Evolutionary conservation across 148 eudicot species (phyloP), one percentile per base, ranked within the genome.

Genomic region (Pouteria glomerata): DNA sequence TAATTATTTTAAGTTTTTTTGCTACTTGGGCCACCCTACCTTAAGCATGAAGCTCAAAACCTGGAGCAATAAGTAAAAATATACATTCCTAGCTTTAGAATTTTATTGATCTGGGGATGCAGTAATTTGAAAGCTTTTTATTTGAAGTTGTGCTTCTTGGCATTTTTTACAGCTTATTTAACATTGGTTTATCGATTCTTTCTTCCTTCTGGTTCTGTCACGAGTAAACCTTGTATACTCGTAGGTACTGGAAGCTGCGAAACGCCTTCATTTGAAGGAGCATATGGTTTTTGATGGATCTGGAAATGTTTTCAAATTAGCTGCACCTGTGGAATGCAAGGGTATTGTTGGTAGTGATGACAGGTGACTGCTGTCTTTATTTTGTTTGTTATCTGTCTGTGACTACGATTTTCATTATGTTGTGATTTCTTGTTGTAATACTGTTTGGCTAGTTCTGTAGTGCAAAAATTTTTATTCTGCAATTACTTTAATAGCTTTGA

Each of bases 301-400:
- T 79, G 99, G 99, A 75, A 86, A 85, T 79, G 83, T 74, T 61
- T 82, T 88, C 79, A 88, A 84, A 83, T 74, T 96, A 77, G 99
- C 99, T 74, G 99, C 96, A 37, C 99, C 99, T 39, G 99, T 96
- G 57, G 99, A 96, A 82, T 90, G 94, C 82, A 96, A 96, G 90
- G 99, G 99, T 65, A 96, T 96, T 78, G 89, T 96, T 79, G 99
- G 99, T 33, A 92, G 99, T 81, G 99, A 96, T 84, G 97, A 92
- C 86, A 96, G 99, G 99, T 95, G 68, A 79, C 68, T 47, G 18
- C 59, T 19, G 21, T 74, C 44, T 30, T 51, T n/a, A 3, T 56
- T 19, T 24, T 29, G 51, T n/a, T n/a, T 57, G 18, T 4, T 42
- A 50, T 26, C 31, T 55, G 26, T 62, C 48, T 53, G 34, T 71